Evolutionary conservation across 805 yeast species (phyloP).

Genomic region (Metahyphopichia silvanorum): DNA sequence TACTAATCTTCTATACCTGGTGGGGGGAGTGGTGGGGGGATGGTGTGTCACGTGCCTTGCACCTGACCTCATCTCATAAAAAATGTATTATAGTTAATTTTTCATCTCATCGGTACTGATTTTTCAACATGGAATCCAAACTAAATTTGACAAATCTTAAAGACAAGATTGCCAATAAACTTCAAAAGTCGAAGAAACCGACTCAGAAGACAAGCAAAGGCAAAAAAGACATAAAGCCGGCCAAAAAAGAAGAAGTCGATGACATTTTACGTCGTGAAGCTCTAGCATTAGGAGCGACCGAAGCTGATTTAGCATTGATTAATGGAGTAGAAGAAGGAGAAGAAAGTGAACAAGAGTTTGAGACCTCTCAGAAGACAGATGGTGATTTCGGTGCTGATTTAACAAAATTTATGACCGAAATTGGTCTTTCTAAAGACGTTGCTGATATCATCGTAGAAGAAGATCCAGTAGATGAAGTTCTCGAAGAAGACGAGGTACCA

Average conservation of each 20-base stretch:
- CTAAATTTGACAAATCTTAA: conserved; percentile 56
- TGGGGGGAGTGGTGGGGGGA: no score
- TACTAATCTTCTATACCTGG: no score
- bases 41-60: neutral
- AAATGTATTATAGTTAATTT: neutral
- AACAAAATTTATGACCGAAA: conserved; percentile 57
- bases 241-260: conserved; percentile 12
- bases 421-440: conserved; percentile 54
- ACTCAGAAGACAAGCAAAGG: conserved; percentile 3
- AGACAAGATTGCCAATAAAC: conserved; percentile 59
- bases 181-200: conserved; percentile 17
- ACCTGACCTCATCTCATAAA: conserved; percentile 1
- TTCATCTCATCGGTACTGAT: conserved; percentile 15
- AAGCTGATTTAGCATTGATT: conserved; percentile 69
- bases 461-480: neutral
- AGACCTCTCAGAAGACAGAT: conserved; percentile 38
- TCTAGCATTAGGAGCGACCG: conserved; percentile 78
- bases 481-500: conserved; percentile 24
- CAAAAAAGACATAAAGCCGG: conserved; percentile 15
- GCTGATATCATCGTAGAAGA: conserved; percentile 30
- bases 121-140: no score
- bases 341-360: conserved; percentile 52
- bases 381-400: conserved; percentile 51
- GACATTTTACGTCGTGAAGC: conserved; percentile 67
- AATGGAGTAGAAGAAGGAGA: conserved; percentile 52